Base-by-base conservation (phyloP, 768 basidiomycete species). In the Naematelia aurantialba region DNA sequence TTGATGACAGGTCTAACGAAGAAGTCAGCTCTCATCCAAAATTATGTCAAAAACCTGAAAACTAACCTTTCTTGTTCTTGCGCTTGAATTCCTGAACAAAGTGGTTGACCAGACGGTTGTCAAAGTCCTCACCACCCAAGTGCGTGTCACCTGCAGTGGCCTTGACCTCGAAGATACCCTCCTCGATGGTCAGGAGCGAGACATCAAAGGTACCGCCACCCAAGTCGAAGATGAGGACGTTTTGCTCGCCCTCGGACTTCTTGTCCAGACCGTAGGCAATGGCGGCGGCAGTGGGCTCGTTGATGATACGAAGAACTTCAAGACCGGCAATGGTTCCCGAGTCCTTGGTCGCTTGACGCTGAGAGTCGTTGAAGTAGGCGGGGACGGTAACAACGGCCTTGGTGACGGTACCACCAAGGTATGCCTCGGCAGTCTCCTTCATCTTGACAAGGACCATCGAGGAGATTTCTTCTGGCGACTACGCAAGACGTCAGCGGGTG, bases 151-250 rank as follows among this genome's bases (percentile, higher is more conserved):
- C 91, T 61, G 91, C 89, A 52, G 91, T 92, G 55, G 91, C 89
- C 67, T 91, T 98, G 78, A 98, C 94, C 68, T 93, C 92, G 64
- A 76, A 75, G 69, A 78, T 90, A 78, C 91, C 91, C 65, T 92
- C 89, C 76, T 92, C 89, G 78, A 93, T 91, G 56, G 88, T 89
- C 29, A 97, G 84, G 63, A 97, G 89, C 51, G 92, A 97, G 26
- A 98, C 92, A 84, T 97, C 93, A 80, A 97, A 98, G 51, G 93
- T 98, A 80, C 93, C 93, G 79, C 93, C 93, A 78, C 93, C 93
- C 61, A 97, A 88, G 81, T 98, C 93, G 80, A 96, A 97, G 75
- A 97, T 91, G 68, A 96, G 90, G 77, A 98, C 92, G 74, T 92
- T 90, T 52, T 89, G 87, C 81, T 96, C 93, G 51, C 89, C 89